phyloP scores from a whole-genome alignment of 768 basidiomycete genomes.

The Mycena epipterygia region DNA sequence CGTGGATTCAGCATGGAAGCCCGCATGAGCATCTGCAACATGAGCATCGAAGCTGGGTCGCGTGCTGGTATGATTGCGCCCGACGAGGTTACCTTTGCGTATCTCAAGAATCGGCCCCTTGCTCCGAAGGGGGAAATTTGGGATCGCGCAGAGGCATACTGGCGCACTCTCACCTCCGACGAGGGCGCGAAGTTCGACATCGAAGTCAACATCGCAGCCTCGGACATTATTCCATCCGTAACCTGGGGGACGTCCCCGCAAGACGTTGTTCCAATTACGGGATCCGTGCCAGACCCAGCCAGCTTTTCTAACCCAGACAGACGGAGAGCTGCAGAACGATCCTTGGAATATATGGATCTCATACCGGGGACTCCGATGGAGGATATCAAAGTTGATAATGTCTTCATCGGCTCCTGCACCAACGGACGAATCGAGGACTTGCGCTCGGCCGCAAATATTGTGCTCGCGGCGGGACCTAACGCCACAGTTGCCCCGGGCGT shows the following conservation, averaged over 20 bases:
- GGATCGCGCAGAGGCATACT: conserved; percentile 87
- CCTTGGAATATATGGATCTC: conserved; percentile 90
- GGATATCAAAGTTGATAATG: conserved; percentile 84
- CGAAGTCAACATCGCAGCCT: conserved; percentile 82
- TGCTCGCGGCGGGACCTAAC: conserved; percentile 78
- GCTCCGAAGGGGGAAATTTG: conserved; percentile 87
- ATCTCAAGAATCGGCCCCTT: conserved; percentile 85
- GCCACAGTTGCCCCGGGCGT: conserved; percentile 82
- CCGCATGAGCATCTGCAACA: conserved; percentile 92
- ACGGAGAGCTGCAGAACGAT: conserved; percentile 76
- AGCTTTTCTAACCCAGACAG: conserved; percentile 72
- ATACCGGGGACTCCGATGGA: conserved; percentile 82
- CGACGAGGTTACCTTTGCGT: conserved; percentile 88
- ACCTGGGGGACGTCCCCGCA: conserved; percentile 96
- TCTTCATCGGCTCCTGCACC: conserved; percentile 95
- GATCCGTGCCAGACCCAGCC: conserved; percentile 82
- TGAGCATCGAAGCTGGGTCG: conserved; percentile 95
- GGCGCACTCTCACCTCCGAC: conserved; percentile 84
- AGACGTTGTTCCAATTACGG: conserved; percentile 87
- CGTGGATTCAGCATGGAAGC: conserved; percentile 91
- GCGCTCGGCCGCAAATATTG: conserved; percentile 85
- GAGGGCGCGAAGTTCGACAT: conserved; percentile 87
- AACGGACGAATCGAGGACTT: conserved; percentile 95
- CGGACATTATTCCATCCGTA: conserved; percentile 89
- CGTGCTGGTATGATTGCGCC: conserved; percentile 94